Percentiles rank a stretch among this genome's conserved stretches.
Evolutionary conservation across 306 rosid species (phyloP).

Genomic region (Quercus rubra): DNA sequence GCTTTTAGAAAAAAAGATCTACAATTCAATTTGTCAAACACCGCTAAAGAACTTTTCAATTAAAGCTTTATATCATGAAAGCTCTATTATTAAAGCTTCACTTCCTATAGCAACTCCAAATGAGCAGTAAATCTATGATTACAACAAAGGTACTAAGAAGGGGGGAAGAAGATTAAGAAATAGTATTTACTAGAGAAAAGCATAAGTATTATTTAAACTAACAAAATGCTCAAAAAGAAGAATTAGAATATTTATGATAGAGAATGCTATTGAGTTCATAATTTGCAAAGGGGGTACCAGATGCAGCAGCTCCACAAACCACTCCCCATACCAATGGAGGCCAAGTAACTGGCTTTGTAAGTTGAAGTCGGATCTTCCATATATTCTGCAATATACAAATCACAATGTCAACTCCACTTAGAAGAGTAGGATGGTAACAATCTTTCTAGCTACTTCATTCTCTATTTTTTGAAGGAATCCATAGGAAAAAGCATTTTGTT

Average conservation of each 20-base stretch:
- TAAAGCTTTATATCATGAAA: no score
- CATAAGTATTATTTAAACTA: not conserved
- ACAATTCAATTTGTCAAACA: no score
- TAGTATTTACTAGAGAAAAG: not conserved
- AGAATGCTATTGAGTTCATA: slow-evolving; percentile 2
- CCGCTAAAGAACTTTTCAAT: no score
- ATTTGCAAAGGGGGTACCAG: slow-evolving; percentile 49
- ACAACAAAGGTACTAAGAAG: not conserved
- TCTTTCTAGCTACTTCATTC: no score
- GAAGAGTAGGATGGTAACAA: no score
- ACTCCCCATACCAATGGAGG: slow-evolving; percentile 99
- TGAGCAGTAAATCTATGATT: not conserved
- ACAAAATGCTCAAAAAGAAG: not conserved
- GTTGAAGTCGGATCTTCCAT: slow-evolving; percentile 98
- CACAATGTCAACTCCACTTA: slow-evolving; percentile 15
- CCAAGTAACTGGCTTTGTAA: slow-evolving; percentile 98
- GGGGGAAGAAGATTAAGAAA: not conserved
- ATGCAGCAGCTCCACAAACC: slow-evolving; percentile 98
- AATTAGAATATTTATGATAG: not conserved
- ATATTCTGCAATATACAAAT: slow-evolving; percentile 60
- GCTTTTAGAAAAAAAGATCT: no score
- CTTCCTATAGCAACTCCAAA: no score
- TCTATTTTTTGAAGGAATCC: no score
- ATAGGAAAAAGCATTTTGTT: no score
- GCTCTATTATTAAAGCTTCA: no score